These are phyloP conservation scores for Volutella citrinella DNA, from an alignment of 2,329 filamentous ascomycete species.

Conservation along the genomic window DNA sequence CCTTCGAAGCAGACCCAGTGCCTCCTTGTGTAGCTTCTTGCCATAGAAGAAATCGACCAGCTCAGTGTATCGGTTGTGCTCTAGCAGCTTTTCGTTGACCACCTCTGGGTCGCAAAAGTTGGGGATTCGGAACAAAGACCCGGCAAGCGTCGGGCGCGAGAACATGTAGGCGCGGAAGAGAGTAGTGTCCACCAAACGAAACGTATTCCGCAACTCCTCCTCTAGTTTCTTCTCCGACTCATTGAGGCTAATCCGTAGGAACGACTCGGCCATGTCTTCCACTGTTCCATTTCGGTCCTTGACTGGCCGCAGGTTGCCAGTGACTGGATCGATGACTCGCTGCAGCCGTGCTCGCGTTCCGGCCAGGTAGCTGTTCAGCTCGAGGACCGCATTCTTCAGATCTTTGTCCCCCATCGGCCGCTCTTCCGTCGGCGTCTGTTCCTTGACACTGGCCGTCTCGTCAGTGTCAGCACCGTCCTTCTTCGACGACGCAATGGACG, in stretches of 20 bases:
- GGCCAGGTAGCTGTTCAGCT: slow-evolving; percentile 83
- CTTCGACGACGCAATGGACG: slow-evolving; percentile 59
- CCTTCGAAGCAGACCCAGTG: slow-evolving; percentile 74
- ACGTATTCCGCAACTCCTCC: slow-evolving; percentile 69
- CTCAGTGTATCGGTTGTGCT: slow-evolving; percentile 85
- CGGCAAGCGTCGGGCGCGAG: slow-evolving; percentile 77
- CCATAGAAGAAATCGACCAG: slow-evolving; percentile 97
- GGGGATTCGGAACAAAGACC: slow-evolving; percentile 87
- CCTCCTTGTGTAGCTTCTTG: slow-evolving; percentile 87
- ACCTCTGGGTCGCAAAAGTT: slow-evolving; percentile 97
- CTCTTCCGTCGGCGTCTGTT: slow-evolving; percentile 43
- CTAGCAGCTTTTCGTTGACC: slow-evolving; percentile 87
- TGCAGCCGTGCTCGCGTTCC: slow-evolving; percentile 71
- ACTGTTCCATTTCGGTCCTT: slow-evolving; percentile 40
- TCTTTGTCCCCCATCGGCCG: slow-evolving; percentile 73
- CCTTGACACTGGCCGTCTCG: slow-evolving; percentile 53
- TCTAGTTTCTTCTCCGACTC: slow-evolving; percentile 62
- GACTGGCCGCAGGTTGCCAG: slow-evolving; percentile 57
- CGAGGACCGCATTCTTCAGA: slow-evolving; percentile 74
- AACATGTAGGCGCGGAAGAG: slow-evolving; percentile 96
- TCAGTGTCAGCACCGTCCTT: slow-evolving; percentile 49
- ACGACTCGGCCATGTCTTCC: slow-evolving; percentile 53
- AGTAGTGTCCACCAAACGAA: slow-evolving; percentile 86
- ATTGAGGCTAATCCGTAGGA: slow-evolving; percentile 45
- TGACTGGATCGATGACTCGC: slow-evolving; percentile 59